Percentiles rank a stretch among this genome's conserved stretches.
phyloP scores from a whole-genome alignment of 1,139 yeast species.

The Taphrina betulina region DNA sequence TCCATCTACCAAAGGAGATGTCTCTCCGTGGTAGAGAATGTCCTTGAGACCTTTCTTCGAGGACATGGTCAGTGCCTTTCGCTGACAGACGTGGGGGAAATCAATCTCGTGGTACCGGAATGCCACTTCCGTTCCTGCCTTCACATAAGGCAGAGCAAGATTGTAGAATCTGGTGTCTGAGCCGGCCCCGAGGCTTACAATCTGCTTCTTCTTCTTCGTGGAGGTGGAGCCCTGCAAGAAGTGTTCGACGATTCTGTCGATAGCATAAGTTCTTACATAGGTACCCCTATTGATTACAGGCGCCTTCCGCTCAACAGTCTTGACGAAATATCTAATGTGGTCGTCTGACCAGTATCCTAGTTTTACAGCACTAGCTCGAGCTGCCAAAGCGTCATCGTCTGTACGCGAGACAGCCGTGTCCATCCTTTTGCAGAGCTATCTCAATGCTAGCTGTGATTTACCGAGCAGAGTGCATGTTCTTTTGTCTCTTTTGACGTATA shows the following conservation, averaged over 20 bases:
- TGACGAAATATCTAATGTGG: slow-evolving; percentile 48
- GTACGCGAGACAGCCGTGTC: slow-evolving; percentile 17
- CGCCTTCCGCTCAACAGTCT: slow-evolving; percentile 45
- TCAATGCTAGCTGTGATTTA: no score
- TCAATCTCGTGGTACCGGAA: slow-evolving; percentile 71
- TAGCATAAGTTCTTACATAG: slow-evolving; percentile 65
- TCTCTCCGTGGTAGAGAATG: slow-evolving; percentile 1
- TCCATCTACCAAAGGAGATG: slow-evolving; percentile 3
- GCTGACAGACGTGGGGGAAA: slow-evolving; percentile 59
- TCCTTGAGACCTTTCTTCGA: slow-evolving; percentile 28
- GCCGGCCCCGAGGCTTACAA: slow-evolving; percentile 90
- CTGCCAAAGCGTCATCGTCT: slow-evolving; percentile 30
- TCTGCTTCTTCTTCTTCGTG: slow-evolving; percentile 49
- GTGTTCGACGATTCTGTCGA: slow-evolving; percentile 55
- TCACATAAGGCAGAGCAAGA: slow-evolving; percentile 43
- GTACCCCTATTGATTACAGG: slow-evolving; percentile 82
- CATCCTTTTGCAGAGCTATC: no score
- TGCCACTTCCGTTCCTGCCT: slow-evolving; percentile 17
- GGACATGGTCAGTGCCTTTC: slow-evolving; percentile 59
- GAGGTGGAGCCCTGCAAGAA: slow-evolving; percentile 47
- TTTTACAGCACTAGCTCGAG: slow-evolving; percentile 47
- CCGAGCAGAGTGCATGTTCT: no score
- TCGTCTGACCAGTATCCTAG: slow-evolving; percentile 60
- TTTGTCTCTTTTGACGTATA: no score
- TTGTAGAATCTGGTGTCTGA: slow-evolving; percentile 80